phyloP scores from a whole-genome alignment of 2,329 filamentous ascomycete genomes.

The Gremmenia infestans region DNA sequence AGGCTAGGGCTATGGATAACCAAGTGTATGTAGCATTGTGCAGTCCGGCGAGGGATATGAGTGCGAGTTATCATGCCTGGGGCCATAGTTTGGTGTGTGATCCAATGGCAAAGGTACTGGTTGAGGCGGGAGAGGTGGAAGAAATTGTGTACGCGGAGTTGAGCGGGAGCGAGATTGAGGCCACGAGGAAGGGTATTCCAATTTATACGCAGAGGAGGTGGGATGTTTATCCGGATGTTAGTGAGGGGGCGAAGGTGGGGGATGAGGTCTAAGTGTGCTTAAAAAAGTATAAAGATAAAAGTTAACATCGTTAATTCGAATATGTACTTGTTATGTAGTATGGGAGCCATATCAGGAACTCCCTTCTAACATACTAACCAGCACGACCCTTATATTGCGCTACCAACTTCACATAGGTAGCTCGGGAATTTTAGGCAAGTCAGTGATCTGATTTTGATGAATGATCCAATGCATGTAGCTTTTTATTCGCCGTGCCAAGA shows the following conservation, averaged over 20 bases:
- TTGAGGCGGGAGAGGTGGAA: slow-evolving; percentile 73
- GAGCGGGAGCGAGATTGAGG: slow-evolving; percentile 61
- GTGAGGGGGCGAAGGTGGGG: slow-evolving; percentile 43
- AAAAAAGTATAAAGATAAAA: background rate
- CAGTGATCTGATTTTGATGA: background rate
- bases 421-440: too few species aligned
- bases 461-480: background rate
- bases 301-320: background rate
- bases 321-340: too few species aligned
- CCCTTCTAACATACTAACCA: too few species aligned
- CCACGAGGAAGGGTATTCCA: slow-evolving; percentile 78
- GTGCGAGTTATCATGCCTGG: slow-evolving; percentile 79
- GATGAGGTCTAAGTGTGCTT: slow-evolving; percentile 4
- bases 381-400: too few species aligned
- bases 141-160: slow-evolving; percentile 71
- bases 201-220: slow-evolving; percentile 81
- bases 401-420: too few species aligned
- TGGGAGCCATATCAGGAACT: too few species aligned
- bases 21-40: slow-evolving; percentile 92
- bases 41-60: slow-evolving; percentile 77
- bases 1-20: slow-evolving; percentile 85
- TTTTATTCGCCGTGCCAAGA: background rate
- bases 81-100: slow-evolving; percentile 87
- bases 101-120: slow-evolving; percentile 78
- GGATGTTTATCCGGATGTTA: slow-evolving; percentile 93